Base-by-base conservation (phyloP, 1,284 basidiomycete species). In the Trichosporon coremiiforme region DNA sequence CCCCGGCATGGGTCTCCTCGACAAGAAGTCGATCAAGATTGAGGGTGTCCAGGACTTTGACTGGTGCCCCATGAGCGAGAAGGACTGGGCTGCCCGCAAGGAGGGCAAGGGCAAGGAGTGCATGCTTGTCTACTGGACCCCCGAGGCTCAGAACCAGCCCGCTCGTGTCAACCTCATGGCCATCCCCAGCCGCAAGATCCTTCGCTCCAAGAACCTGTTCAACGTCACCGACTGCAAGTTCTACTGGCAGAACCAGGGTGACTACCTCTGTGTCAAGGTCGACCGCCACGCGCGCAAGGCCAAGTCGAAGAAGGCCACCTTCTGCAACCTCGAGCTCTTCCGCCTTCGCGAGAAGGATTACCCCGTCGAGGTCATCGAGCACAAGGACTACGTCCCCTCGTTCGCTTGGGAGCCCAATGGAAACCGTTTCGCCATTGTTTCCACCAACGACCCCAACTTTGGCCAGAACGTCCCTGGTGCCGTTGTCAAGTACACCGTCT, bases 341-440 rank as follows among this genome's bases (percentile, higher is more conserved):
- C 90, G 95, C 70, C 90, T 98, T 71, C 90, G 97, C 70, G 97
- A 99, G 85, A 99, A 98, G 85, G 94, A 98, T 83, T 95, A 90
- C 84, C 97, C 97, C 1, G 95, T 99, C 63, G 96, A 99, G 83
- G 95, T 98, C 64, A 90, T 99, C 71, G 96, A 98, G 84, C 88
- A 97, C 74, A 99, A 98, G 88, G 96, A 99, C 82, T 90, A 94
- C 63, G 96, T 98, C 67, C 92, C 91, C 66, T 94, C 96, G 77
- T 99, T 99, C 83, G 95, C 95, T 64, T 99, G 97, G 97, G 97
- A 99, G 84, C 97, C 97, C 15, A 91, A 91, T 79, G 95, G 97
- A 74, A 91, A 92, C 79, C 91, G 96, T 69, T 99, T 99, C 84
- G 94, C 94, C 64, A 93, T 99, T 77, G 92, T 99, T 72, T 95